Evolutionary conservation across 345 rosid genomes (phyloP), one percentile per base, ranked within the genome.

Genomic region (Eucalyptus leucophloia): DNA sequence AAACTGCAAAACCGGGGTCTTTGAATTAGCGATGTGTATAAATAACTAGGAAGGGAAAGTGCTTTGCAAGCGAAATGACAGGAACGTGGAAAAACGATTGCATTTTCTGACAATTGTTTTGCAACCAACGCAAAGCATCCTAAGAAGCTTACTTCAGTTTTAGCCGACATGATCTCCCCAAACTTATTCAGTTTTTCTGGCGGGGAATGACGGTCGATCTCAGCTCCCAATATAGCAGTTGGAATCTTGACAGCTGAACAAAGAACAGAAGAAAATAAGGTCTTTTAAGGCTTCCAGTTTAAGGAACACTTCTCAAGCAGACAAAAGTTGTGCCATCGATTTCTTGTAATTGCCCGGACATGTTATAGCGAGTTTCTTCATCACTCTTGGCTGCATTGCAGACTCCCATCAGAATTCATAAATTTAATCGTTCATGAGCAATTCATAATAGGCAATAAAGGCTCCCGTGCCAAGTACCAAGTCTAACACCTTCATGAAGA

Each of bases 221-320:
- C 95, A 30, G 94, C 95, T 53, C 94, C 94, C 87, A 93, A 86
- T 26, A 94, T 56, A 44, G 94, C 92, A 89, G 91, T 89, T 14
- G 95, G 94, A 49, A 87, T 88, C 89, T 91, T 93, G 42, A 94
- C 92, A 88, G 88, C 95, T 94, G 93, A 37, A 77, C 47, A 77
- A 45, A 90, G 69, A 81, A 54, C 83, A 88, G 51, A 80, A 51
- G 42, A 67, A 62, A 32, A 37, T 12, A 50, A 67, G 47, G 42
- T 40, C 12, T 37, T 9, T 1, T 69, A 23, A 7, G 15, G 4
- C 83, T 77, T 49, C 5, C n/a, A 54, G 42, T 28, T 28, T 54
- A 58, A 56, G 82, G 69, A 30, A 65, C 83, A 9, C 17, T 69
- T 24, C 62, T 54, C 42, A 6, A 77, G 47, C 28, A 77, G 83